These are phyloP conservation scores for Benincasa hispida DNA, from an alignment of 306 rosid species.

Conservation along the genomic window DNA sequence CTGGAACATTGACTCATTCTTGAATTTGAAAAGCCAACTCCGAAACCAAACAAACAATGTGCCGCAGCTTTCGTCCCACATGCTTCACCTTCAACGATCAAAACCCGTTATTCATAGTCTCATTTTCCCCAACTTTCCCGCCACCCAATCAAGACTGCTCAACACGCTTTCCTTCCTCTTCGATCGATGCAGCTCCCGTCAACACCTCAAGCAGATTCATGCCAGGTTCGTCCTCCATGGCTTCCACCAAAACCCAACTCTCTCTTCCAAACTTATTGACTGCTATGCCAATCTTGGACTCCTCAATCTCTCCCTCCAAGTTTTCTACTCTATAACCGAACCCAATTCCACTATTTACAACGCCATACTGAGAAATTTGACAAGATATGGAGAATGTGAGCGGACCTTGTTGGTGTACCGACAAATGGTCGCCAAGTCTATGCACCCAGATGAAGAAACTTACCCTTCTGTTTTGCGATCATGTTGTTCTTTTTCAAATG, in stretches of 20 bases:
- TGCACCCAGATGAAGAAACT: conserved; percentile 41
- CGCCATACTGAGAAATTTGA: conserved; percentile 27
- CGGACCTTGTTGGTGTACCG: conserved; percentile 30
- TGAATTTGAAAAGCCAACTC: background rate
- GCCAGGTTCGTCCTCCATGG: conserved; percentile 63
- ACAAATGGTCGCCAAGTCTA: conserved; percentile 32
- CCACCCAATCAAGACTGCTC: conserved; percentile 27
- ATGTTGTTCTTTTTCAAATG: conserved; percentile 17
- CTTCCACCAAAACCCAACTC: conserved; percentile 45
- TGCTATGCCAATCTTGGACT: conserved; percentile 46
- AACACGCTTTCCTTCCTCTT: conserved; percentile 35
- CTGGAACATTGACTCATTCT: background rate
- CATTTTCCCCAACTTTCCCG: conserved; percentile 8
- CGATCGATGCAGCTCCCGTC: conserved; percentile 42
- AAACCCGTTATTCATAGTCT: conserved; percentile 7
- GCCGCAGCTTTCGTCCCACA: background rate
- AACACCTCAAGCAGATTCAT: conserved; percentile 48
- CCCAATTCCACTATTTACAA: conserved; percentile 29
- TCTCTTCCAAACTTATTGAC: conserved; percentile 45
- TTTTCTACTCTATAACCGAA: conserved; percentile 26
- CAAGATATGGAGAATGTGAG: conserved; percentile 25
- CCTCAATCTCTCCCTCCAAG: conserved; percentile 21
- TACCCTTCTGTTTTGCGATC: conserved; percentile 35
- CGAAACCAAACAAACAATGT: background rate
- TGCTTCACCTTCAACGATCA: conserved; percentile 21